phyloP scores from a whole-genome alignment of 2,329 filamentous ascomycete genomes.

The Harringtonia aguacate region DNA sequence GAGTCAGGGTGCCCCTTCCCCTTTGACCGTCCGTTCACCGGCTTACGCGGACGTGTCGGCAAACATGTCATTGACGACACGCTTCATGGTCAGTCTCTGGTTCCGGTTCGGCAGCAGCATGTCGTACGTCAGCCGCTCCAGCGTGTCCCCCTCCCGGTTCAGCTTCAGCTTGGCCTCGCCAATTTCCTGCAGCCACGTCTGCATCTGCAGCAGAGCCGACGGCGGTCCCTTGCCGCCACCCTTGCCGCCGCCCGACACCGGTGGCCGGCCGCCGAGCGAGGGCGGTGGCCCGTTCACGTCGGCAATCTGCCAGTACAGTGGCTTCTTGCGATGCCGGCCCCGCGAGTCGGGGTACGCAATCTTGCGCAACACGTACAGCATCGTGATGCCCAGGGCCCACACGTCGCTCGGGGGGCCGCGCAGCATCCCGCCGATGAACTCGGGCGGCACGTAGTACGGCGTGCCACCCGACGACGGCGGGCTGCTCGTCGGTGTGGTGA shows the following conservation, averaged over 20 bases:
- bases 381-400: constrained; percentile 49
- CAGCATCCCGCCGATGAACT: constrained; percentile 44
- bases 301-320: constrained; percentile 48
- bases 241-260: no score
- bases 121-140: constrained; percentile 40
- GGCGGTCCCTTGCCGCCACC: not conserved
- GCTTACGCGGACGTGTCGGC: constrained; percentile 14
- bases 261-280: no score
- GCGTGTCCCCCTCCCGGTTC: constrained; percentile 31
- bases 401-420: constrained; percentile 46
- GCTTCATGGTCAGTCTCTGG: constrained; percentile 44
- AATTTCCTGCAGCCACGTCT: constrained; percentile 44
- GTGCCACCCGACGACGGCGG: constrained; percentile 43
- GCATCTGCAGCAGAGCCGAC: constrained; percentile 41
- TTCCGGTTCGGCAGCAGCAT: constrained; percentile 42
- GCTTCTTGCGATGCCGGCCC: constrained; percentile 33
- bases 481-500: constrained; percentile 36
- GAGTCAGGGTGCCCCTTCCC: no score
- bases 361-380: constrained; percentile 47
- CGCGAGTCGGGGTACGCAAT: constrained; percentile 44
- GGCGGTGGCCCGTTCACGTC: constrained; percentile 32
- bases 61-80: constrained; percentile 34
- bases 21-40: no score
- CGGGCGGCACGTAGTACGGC: constrained; percentile 51
- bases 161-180: constrained; percentile 35